Evolutionary conservation across 768 basidiomycete species (phyloP), one percentile per base, ranked within the genome.

Genomic region (Boletus barrowsii): DNA sequence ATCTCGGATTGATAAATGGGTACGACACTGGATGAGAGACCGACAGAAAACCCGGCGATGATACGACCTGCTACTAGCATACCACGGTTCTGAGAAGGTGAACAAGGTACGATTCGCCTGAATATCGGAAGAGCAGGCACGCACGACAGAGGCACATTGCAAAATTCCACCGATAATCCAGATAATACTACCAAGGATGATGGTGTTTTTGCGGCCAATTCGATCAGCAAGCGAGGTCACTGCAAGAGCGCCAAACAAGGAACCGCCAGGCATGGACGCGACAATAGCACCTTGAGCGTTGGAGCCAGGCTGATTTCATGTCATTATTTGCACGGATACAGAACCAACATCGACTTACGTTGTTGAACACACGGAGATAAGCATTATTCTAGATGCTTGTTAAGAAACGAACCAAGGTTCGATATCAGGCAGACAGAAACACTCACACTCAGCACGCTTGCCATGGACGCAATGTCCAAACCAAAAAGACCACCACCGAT

Each of bases 401-500:
- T 17, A 57, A 52, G 30, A 1, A 33, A 48, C 5, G 5, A 26
- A 29, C 8, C 29, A 9, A 29, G 1, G 33, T 10, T 10, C 10
- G 22, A 49, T 10, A 29, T 40, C 24, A 43, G 17, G 7, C 9
- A 17, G 26, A 20, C 22, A 30, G 18, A 53, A 11, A 26, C 29
- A 65, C 73, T 55, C 60, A 83, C 82, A 51, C 67, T 85, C 59
- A 89, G 71, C 48, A 89, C 86, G 9, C 84, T 87, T 47, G 87
- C 86, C 87, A 89, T 89, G 65, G 86, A 89, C 62, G 87, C 86
- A 64, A 90, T 88, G 76, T 90, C 88, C 74, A 90, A 67, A 68
- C 88, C 88, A 65, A 89, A 90, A 36, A 90, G 79, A 46, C 85
- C 85, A 60, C 87, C 87, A 36, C 88, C 87, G 57, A 90, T 88